Evolutionary conservation across 768 basidiomycete species (phyloP), one percentile per base, ranked within the genome.

Genomic region (Tylopilus plumbeoviolaceoides): DNA sequence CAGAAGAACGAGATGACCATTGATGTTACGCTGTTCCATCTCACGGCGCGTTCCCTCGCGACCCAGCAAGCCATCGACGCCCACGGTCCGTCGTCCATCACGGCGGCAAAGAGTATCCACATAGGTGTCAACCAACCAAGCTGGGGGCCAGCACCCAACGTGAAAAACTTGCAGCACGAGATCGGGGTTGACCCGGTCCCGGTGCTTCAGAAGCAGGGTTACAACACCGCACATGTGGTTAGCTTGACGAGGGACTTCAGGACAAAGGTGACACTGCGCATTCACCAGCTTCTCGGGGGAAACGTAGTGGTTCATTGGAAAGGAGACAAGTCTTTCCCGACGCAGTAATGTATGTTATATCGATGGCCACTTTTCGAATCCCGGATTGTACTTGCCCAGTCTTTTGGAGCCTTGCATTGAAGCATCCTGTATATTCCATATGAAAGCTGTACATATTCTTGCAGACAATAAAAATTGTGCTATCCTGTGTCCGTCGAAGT

Each of bases 271-370:
- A 12, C 9, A 9, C 21, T 5, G 4, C 45, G 56, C 38, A 52
- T 58, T 5, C 45, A 45, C 1, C 40, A 48, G 9, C 6, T n/a
- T 41, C 56, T 59, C 11, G 57, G 50, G n/a, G 47, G 43, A 27
- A 4, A 46, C n/a, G 28, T 58, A 4, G 10, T 5, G 5, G 33
- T 53, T n/a, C 44, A 33, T 10, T 58, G 57, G 57, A 18, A 21
- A 8, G 56, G 57, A 23, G 57, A 58, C 41, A 58, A 47, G 49
- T 46, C 14, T 7, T 57, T 58, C 21, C 54, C 46, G 6, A 30
- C 8, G 30, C 30, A n/a, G 10, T 30, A 7, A 30, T 23, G 5
- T 23, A 11, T 11, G 10, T n/a, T 7, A 30, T 30, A 7, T 11
- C 1, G 30, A 30, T 30, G 30, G 4, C 8, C 30, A 30, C 30